Evolutionary conservation across 2,329 filamentous ascomycete species (phyloP).

Genomic region (Gnomoniopsis sp.): DNA sequence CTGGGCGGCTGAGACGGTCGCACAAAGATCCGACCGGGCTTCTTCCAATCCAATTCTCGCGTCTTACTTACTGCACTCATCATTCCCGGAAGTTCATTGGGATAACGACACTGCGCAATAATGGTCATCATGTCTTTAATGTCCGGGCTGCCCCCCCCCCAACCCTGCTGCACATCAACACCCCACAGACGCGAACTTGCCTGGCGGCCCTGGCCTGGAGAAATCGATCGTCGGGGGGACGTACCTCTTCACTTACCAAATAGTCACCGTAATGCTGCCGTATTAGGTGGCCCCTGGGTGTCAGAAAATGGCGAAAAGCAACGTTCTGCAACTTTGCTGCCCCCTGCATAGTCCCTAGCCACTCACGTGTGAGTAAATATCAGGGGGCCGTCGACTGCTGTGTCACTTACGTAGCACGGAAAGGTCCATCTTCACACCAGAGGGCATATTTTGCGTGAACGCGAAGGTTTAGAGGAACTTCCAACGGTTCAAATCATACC

Average conservation of each 20-base stretch:
- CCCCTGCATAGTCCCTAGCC: slow-evolving; percentile 4
- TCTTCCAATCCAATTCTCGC: not conserved
- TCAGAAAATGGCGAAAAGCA: slow-evolving; percentile 8
- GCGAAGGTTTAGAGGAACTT: no score
- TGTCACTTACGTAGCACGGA: not conserved
- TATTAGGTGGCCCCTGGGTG: not conserved
- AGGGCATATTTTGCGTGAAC: not conserved
- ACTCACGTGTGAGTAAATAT: not conserved
- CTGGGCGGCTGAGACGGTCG: not conserved
- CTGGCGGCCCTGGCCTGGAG: no score
- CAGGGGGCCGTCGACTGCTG: not conserved
- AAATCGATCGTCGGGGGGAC: no score
- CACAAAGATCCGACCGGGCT: not conserved
- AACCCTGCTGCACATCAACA: no score
- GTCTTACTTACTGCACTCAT: not conserved
- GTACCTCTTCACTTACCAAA: no score
- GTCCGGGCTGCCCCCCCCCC: not conserved
- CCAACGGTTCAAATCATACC: no score
- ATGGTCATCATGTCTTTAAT: not conserved
- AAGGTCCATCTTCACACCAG: no score
- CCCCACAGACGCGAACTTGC: not conserved
- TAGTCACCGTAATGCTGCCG: no score
- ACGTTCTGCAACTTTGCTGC: not conserved
- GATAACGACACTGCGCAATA: not conserved
- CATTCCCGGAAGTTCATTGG: not conserved